Evolutionary conservation across 169 alveolate species (phyloP).

Genomic region (Babesia bigemina): DNA sequence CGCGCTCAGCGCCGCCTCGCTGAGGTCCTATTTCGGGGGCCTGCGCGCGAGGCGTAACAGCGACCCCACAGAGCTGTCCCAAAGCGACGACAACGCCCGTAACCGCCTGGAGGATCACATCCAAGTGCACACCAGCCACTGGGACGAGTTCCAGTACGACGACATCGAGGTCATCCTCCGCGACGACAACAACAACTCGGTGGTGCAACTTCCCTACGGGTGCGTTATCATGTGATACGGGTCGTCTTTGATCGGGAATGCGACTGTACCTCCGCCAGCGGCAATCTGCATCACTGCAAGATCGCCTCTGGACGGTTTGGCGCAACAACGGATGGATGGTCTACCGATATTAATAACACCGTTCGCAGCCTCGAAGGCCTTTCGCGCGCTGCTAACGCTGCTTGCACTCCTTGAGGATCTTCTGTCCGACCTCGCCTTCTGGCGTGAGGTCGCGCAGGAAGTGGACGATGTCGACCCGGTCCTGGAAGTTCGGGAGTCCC

Average conservation of each 20-base stretch:
- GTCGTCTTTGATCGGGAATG: conserved; percentile 37
- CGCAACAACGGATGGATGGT: conserved; percentile 73
- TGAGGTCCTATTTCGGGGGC: conserved; percentile 1
- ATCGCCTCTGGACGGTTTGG: conserved; percentile 67
- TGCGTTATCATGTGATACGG: conserved; percentile 55
- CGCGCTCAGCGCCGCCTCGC: neutral
- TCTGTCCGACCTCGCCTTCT: conserved; percentile 74
- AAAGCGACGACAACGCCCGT: conserved; percentile 47
- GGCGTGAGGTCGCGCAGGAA: conserved; percentile 75
- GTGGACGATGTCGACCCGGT: conserved; percentile 81
- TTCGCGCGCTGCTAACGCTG: neutral
- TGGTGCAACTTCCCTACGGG: conserved; percentile 62
- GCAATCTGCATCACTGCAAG: conserved; percentile 66
- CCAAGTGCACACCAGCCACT: conserved; percentile 49
- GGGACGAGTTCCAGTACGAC: conserved; percentile 71
- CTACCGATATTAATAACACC: conserved; percentile 22
- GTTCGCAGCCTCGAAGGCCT: too few relatives aligned
- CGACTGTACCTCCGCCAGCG: conserved; percentile 27
- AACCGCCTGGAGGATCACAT: conserved; percentile 62
- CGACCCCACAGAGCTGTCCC: neutral
- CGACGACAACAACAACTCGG: conserved; percentile 44
- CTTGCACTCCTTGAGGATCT: conserved; percentile 58
- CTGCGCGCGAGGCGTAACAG: neutral
- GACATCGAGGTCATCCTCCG: conserved; percentile 57
- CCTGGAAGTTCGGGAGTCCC: conserved; percentile 80